Percentiles rank a stretch among this genome's conserved stretches.
Conservation (phyloP, 176 grass and related monocot species). For the Oryza glumipatula region DNA sequence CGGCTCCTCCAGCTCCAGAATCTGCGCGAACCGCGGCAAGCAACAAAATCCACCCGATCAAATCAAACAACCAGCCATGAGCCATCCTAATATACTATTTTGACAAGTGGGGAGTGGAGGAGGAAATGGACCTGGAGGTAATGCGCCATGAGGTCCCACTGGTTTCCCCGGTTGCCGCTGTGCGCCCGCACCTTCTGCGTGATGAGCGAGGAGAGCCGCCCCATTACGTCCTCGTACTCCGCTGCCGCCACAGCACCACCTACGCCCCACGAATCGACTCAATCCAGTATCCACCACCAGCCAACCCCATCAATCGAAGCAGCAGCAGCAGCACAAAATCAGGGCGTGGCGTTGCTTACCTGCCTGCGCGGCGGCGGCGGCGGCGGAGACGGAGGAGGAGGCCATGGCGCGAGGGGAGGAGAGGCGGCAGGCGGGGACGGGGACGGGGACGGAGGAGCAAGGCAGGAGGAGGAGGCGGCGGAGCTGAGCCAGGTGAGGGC, state of each 20-base stretch:
- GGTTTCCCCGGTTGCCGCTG: slow-evolving; percentile 68
- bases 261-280: neutral
- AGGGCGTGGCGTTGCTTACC: slow-evolving; percentile 14
- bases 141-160: slow-evolving; percentile 79
- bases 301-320: neutral
- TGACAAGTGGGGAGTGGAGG: neutral
- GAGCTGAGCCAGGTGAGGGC: neutral
- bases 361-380: slow-evolving; percentile 1
- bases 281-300: neutral
- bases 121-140: slow-evolving; percentile 67
- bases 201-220: slow-evolving; percentile 81
- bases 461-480: slow-evolving; percentile 16
- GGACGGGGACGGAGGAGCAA: neutral
- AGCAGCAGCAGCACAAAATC: neutral
- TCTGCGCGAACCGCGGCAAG: slow-evolving; percentile 33
- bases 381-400: neutral
- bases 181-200: slow-evolving; percentile 70
- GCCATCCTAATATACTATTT: too few relatives aligned
- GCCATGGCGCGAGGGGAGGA: slow-evolving; percentile 41
- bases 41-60: neutral
- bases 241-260: slow-evolving; percentile 4
- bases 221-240: slow-evolving; percentile 80
- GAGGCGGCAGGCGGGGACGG: neutral
- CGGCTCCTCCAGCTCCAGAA: slow-evolving; percentile 69
- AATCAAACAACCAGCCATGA: neutral